phyloP scores from a whole-genome alignment of 2,329 filamentous ascomycete genomes.

The Aureobasidium namibiae region DNA sequence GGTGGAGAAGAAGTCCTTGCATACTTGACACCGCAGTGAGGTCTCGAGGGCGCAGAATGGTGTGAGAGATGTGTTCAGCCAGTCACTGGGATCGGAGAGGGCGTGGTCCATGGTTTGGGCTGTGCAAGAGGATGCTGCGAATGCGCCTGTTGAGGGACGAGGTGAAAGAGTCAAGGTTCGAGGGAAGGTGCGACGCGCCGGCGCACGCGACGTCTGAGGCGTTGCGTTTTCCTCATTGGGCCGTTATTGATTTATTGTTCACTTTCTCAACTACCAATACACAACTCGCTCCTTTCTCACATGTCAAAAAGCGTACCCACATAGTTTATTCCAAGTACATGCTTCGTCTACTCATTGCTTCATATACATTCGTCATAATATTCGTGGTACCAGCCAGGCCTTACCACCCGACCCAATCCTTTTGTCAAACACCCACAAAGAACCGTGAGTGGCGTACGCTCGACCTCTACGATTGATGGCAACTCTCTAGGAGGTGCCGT shows the following conservation, averaged over 20 bases:
- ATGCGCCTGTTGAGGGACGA: not conserved
- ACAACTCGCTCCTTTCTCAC: not conserved
- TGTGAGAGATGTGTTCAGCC: conserved; percentile 62
- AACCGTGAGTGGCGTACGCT: no score
- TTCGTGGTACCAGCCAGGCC: not conserved
- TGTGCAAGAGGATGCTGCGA: not conserved
- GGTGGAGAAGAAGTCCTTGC: conserved; percentile 93
- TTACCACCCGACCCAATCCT: no score
- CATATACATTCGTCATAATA: not conserved
- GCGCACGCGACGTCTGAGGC: not conserved
- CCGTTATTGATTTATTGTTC: not conserved
- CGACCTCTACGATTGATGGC: no score
- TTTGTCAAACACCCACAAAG: no score
- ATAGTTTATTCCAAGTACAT: not conserved
- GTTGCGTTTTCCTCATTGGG: not conserved
- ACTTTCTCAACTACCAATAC: not conserved
- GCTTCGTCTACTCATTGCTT: not conserved
- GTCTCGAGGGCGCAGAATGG: conserved; percentile 66
- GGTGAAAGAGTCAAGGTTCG: conserved; percentile 23
- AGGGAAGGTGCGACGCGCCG: conserved; percentile 3
- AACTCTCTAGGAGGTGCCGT: no score
- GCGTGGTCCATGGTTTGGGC: conserved; percentile 3
- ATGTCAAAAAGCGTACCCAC: not conserved
- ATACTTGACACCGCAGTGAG: conserved; percentile 87
- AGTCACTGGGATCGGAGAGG: conserved; percentile 74